Evolutionary conservation across 352 stramenopile species (phyloP), one percentile per base, ranked within the genome.

Genomic region (Phytopythium helicoides): DNA sequence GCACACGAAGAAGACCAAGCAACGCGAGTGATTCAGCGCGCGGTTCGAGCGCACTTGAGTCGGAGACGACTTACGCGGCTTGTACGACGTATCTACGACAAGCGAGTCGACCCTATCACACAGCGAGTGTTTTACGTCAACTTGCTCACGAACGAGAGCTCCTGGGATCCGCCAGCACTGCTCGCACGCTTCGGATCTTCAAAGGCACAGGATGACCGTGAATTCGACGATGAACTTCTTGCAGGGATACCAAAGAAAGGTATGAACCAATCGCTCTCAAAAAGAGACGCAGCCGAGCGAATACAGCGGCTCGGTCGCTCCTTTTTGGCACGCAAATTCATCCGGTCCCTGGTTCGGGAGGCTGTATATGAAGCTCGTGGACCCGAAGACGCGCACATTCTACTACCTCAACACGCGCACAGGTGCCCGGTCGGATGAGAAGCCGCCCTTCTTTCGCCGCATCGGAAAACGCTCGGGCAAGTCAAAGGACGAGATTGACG

Each of bases 321-420:
- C 12, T 73, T 71, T 31, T 39, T 87, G 0, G 78, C 78, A 10
- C 57, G 59, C 33, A 58, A 52, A 11, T 49, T 56, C 1, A 70
- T 89, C 19, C 64, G 73, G 5, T 47, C 56, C 33, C 58, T 87
- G 26, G 62, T 89, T 6, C 70, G 71, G 9, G 78, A 89, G 44
- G n/a, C 77, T 66, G 50, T 89, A 86, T 67, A 89, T 89, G 78
- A 87, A 87, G 66, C 76, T 89, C 11, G 86, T 87, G 46, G 68
- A 87, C 36, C 15, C 41, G 0, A 42, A 62, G 3, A 78, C 60
- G 9, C 52, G 68, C 40, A 77, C 71, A 6, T 89, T 85, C 41
- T 89, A 83, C 62, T 89, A 89, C 54, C 56, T 87, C 39, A 81
- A 89, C 60, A 87, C 78, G 0, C 67, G 57, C 22, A 85, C 62